Evolutionary conservation across 1,139 yeast species (phyloP), one percentile per base, ranked within the genome.

Genomic region (Kodamaea suecica): DNA sequence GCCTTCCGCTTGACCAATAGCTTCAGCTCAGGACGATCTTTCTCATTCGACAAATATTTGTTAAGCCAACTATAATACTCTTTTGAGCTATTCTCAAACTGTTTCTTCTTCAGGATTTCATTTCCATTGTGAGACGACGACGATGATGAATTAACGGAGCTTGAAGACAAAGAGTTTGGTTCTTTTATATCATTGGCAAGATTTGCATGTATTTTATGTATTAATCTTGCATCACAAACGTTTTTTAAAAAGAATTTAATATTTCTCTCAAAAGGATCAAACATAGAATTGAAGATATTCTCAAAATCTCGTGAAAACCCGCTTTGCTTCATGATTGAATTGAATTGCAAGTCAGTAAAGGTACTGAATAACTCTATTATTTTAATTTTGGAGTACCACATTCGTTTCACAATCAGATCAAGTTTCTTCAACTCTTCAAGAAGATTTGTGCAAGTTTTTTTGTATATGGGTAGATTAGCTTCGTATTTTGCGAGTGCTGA

Each of bases 21-120:
- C 55, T 83, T 83, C 52, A 76, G 74, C 41, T 80, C 86, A 0
- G 75, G 72, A 39, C 80, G 68, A 25, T 71, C 73, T 43, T 78
- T 80, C 39, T 82, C 86, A 44, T 80, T 78, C 6, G 86, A 68
- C 30, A 84, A 59, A 44, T 81, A 79, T 42, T 83, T 75, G 34
- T 83, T 76, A 28, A 83, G 60, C 88, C 92, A 84, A 26, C 76
- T 74, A 52, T 86, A 85, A 53, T 76, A 86, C 36, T 81, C 87
- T 41, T 80, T 76, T 1, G 88, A 78, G 41, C 78, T 83, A 34
- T 76, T 83, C 48, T 84, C 94, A 55, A 84, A 84, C 29, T 68
- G 73, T 37, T 77, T 73, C 48, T 71, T 74, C 13, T 33, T 39
- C n/a, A 35, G 27, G 4, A 45, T 38, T 11, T 53, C 48, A 9